Evolutionary conservation across 495 filamentous ascomycete genomes (phyloP).

Genomic region (Tuber calosporum): DNA sequence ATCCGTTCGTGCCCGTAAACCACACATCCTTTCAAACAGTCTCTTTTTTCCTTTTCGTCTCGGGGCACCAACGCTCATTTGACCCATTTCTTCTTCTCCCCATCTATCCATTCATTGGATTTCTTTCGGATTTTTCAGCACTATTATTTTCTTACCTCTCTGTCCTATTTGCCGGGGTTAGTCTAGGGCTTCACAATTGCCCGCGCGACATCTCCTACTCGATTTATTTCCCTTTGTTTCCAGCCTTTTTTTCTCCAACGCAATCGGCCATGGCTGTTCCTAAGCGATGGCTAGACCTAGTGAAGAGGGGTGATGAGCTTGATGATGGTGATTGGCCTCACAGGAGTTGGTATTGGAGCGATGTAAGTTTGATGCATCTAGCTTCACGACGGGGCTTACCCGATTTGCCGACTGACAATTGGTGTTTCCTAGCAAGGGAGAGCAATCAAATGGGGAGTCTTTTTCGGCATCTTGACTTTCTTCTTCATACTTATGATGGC

Average conservation of each 20-base stretch:
- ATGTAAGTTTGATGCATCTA: slow-evolving; percentile 16
- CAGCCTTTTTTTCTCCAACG: slow-evolving; percentile 12
- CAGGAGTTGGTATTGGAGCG: slow-evolving; percentile 36
- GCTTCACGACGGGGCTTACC: neutral
- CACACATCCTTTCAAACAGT: neutral
- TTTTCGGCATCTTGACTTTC: slow-evolving; percentile 53
- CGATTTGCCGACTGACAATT: slow-evolving; percentile 7
- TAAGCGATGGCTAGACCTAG: slow-evolving; percentile 15
- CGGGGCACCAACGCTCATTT: slow-evolving; percentile 1
- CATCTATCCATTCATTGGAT: slow-evolving; percentile 20
- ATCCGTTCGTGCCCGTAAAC: slow-evolving; percentile 8
- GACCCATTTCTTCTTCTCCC: slow-evolving; percentile 7
- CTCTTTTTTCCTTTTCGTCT: neutral
- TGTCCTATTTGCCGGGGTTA: neutral
- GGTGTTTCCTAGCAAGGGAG: slow-evolving; percentile 22
- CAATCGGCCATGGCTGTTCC: slow-evolving; percentile 25
- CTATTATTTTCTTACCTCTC: neutral
- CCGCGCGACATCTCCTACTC: neutral
- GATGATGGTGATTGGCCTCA: slow-evolving; percentile 24
- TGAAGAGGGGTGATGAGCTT: slow-evolving; percentile 24
- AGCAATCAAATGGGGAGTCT: slow-evolving; percentile 59
- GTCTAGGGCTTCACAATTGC: neutral
- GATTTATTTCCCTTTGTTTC: slow-evolving; percentile 2
- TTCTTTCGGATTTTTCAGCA: neutral
- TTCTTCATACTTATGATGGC: slow-evolving; percentile 53